phyloP scores from a whole-genome alignment of 106 monocot species.

The Narthecium ossifragum region DNA sequence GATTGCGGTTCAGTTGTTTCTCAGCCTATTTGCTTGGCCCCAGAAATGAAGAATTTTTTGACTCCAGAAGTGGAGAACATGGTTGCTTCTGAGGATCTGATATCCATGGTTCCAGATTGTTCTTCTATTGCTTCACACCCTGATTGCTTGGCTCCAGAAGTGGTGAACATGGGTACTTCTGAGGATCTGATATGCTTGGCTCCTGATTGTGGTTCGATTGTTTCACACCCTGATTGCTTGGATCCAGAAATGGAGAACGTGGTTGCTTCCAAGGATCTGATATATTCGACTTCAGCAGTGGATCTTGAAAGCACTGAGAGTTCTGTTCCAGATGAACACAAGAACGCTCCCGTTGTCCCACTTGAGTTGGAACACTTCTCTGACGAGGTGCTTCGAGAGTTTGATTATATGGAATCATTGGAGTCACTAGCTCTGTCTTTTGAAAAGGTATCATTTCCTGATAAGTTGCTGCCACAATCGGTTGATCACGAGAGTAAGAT shows the following conservation, averaged over 20 bases:
- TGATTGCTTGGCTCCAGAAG: too few relatives aligned
- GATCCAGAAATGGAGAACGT: too few relatives aligned
- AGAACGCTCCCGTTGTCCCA: too few relatives aligned
- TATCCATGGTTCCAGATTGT: not conserved
- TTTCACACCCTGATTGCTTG: too few relatives aligned
- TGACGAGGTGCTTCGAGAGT: slow-evolving; percentile 11
- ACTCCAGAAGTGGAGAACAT: too few relatives aligned
- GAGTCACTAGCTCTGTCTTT: not conserved
- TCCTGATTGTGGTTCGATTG: too few relatives aligned
- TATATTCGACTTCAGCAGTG: not conserved
- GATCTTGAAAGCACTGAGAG: slow-evolving; percentile 7
- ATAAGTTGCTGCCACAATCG: slow-evolving; percentile 1
- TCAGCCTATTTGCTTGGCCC: slow-evolving; percentile 1
- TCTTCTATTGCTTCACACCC: too few relatives aligned
- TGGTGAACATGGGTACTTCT: too few relatives aligned
- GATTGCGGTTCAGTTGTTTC: not conserved
- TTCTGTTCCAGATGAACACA: slow-evolving; percentile 2
- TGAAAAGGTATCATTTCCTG: slow-evolving; percentile 1
- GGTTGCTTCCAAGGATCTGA: not conserved
- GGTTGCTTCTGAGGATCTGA: not conserved
- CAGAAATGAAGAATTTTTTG: not conserved
- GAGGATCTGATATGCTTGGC: slow-evolving; percentile 14
- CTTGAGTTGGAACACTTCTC: slow-evolving; percentile 10
- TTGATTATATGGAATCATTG: not conserved
- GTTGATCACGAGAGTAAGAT: not conserved